Conservation (phyloP, 306 rosid species). For the Alnus glutinosa region DNA sequence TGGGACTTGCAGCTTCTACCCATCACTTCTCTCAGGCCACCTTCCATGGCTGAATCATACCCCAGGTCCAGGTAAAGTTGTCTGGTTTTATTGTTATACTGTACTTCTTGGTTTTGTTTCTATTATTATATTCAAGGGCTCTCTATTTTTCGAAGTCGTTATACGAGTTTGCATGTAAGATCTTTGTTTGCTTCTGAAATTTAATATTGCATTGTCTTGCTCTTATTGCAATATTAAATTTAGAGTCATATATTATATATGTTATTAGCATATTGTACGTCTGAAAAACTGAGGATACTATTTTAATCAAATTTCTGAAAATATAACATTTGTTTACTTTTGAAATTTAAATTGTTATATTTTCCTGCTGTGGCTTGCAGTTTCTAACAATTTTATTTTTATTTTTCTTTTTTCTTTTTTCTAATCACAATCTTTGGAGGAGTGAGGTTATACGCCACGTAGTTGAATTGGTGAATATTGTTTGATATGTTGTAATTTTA, state of each 20-base stretch:
- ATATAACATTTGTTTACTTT: not conserved
- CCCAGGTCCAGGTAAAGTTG: slow-evolving; percentile 67
- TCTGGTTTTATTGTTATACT: not conserved
- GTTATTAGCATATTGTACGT: not conserved
- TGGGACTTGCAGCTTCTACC: slow-evolving; percentile 91
- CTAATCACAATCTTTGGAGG: slow-evolving; percentile 4
- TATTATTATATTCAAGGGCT: not conserved
- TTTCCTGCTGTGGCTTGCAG: not conserved
- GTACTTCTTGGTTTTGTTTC: not conserved
- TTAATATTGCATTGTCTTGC: not conserved
- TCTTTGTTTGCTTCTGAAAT: slow-evolving; percentile 22
- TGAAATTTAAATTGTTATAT: not conserved
- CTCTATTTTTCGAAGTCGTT: not conserved
- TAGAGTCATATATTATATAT: not conserved
- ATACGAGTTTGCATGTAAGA: not conserved
- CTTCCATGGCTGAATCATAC: slow-evolving; percentile 53
- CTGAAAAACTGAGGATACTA: not conserved
- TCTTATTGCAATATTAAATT: not conserved
- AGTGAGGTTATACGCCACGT: not conserved
- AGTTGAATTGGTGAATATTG: not conserved
- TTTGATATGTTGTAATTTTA: not conserved
- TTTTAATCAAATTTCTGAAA: not conserved
- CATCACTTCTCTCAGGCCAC: slow-evolving; percentile 68
- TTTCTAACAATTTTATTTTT: not conserved
- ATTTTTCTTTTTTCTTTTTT: not conserved